Percentiles rank a stretch among this genome's conserved stretches.
These are phyloP conservation scores for Hortiboletus campestris DNA, from an alignment of 768 basidiomycete species.

Conservation along the genomic window DNA sequence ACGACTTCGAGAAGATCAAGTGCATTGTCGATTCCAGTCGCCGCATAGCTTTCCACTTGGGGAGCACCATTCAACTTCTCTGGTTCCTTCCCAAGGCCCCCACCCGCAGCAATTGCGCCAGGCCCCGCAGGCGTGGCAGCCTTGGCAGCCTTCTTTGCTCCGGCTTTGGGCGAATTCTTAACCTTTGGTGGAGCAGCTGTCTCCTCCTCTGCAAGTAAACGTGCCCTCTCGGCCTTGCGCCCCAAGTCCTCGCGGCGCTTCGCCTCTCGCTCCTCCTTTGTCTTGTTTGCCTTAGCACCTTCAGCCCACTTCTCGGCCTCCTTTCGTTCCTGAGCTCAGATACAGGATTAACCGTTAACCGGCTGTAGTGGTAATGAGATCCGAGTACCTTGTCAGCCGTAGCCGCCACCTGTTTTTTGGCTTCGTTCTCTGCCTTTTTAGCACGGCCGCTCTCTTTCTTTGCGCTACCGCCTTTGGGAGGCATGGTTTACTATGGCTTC, in stretches of 20 bases:
- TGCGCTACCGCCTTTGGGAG: conserved; percentile 84
- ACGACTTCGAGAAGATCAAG: conserved; percentile 87
- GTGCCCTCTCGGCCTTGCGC: conserved; percentile 83
- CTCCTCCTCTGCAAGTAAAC: conserved; percentile 88
- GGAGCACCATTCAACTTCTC: conserved; percentile 28
- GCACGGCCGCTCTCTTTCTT: conserved; percentile 91
- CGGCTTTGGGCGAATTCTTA: conserved; percentile 65
- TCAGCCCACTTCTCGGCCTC: conserved; percentile 70
- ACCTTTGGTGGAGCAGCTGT: conserved; percentile 52
- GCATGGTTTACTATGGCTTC: conserved; percentile 45
- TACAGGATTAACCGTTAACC: conserved; percentile 5
- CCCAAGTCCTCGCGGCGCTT: conserved; percentile 79
- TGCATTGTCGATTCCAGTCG: conserved; percentile 89
- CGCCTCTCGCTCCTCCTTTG: conserved; percentile 72
- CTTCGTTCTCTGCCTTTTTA: conserved; percentile 90
- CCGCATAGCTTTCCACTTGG: conserved; percentile 67
- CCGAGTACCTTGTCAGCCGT: conserved; percentile 55
- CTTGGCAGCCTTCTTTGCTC: conserved; percentile 51
- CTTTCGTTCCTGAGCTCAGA: conserved; percentile 59
- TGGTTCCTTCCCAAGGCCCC: conserved; percentile 35
- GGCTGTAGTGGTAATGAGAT: neutral
- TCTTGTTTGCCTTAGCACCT: conserved; percentile 63
- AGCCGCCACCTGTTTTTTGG: conserved; percentile 68
- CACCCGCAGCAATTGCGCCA: conserved; percentile 82
- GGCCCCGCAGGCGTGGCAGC: conserved; percentile 70